Evolutionary conservation across 371 early-diverging fungal genomes (phyloP).

Genomic region (Mucor velutinosus): DNA sequence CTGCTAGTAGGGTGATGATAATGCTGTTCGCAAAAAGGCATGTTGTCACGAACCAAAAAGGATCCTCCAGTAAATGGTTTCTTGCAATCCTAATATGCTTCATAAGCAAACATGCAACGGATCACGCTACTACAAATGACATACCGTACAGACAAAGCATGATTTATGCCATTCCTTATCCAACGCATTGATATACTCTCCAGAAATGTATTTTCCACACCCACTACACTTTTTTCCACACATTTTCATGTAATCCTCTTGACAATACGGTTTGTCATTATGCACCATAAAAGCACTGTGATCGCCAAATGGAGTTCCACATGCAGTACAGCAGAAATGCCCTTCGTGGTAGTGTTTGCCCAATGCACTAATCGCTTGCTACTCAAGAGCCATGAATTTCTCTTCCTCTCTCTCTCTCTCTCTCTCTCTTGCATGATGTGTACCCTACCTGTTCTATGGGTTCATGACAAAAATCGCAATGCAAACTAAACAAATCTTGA

Average conservation of each 20-base stretch:
- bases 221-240: slow-evolving; percentile 24
- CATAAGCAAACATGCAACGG: not conserved
- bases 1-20: slow-evolving; percentile 39
- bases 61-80: slow-evolving; percentile 48
- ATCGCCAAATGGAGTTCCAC: slow-evolving; percentile 21
- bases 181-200: slow-evolving; percentile 64
- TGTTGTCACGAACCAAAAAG: slow-evolving; percentile 57
- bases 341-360: slow-evolving; percentile 32
- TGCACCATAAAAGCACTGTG: slow-evolving; percentile 20
- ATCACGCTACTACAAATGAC: not conserved
- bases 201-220: slow-evolving; percentile 47
- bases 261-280: slow-evolving; percentile 25
- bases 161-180: slow-evolving; percentile 67
- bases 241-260: slow-evolving; percentile 18
- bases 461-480: slow-evolving; percentile 24
- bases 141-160: slow-evolving; percentile 68
- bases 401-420: not conserved
- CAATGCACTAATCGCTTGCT: slow-evolving; percentile 22
- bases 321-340: slow-evolving; percentile 23
- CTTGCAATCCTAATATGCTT: slow-evolving; percentile 43
- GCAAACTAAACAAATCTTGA: slow-evolving; percentile 14
- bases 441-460: slow-evolving; percentile 23
- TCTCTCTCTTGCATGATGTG: not conserved
- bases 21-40: slow-evolving; percentile 68
- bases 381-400: not conserved